Evolutionary conservation across 2,329 filamentous ascomycete species (phyloP).

Genomic region (Aspergillus spinulosporus): DNA sequence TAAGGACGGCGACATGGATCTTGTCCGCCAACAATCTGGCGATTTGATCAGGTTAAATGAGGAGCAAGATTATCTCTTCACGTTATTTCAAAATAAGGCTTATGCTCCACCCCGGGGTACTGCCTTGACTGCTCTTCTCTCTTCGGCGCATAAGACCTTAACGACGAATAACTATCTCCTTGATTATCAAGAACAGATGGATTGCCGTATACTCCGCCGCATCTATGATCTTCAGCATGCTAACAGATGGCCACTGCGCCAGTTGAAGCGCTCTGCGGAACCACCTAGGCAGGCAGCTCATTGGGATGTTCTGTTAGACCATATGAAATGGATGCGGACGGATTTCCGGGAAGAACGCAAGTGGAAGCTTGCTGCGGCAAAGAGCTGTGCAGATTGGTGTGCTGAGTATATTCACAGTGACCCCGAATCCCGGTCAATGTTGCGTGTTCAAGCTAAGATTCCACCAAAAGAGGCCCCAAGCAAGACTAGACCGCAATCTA

Average conservation of each 20-base stretch:
- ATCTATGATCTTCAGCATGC: conserved; percentile 90
- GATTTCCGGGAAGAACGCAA: conserved; percentile 93
- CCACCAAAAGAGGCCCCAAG: conserved; percentile 28
- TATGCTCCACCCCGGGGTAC: conserved; percentile 55
- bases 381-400: conserved; percentile 77
- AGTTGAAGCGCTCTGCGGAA: conserved; percentile 81
- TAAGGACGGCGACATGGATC: conserved; percentile 42
- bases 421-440: conserved; percentile 60
- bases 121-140: conserved; percentile 68
- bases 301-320: conserved; percentile 81
- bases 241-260: conserved; percentile 88
- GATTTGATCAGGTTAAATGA: conserved; percentile 47
- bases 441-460: conserved; percentile 63
- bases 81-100: conserved; percentile 62
- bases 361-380: conserved; percentile 83
- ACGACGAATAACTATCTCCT: conserved; percentile 82
- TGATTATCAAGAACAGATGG: conserved; percentile 80
- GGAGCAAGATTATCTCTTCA: conserved; percentile 62
- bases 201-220: conserved; percentile 78
- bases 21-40: conserved; percentile 47
- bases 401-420: conserved; percentile 74
- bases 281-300: conserved; percentile 75
- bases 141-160: conserved; percentile 83
- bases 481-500: conserved; percentile 30
- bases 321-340: conserved; percentile 98